Base-by-base conservation (phyloP, 1,284 basidiomycete genomes). In the Volvariella surrecta region DNA sequence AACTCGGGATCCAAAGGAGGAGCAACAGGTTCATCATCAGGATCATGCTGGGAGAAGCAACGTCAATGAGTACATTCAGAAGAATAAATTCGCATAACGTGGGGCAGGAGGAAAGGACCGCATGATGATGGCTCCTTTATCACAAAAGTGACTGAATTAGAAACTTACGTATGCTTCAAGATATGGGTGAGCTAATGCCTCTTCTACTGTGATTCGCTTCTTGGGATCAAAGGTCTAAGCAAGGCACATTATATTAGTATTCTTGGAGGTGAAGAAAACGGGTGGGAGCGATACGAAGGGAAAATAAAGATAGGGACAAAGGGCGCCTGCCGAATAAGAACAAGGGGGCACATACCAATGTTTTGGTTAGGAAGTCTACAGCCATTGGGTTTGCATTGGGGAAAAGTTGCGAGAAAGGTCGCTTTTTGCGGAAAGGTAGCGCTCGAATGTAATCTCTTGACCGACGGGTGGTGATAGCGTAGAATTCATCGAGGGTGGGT, bases 121-220 rank as follows among this genome's bases (percentile, higher is more conserved):
- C 35, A 43, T 43, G 19, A 18, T 21, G 31, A 31, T 41, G 19
- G 18, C 16, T 34, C 40, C 30, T 24, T 34, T 28, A 32, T 34
- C 7, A 15, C 4, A 32, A 32, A n/a, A 28, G 24, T n/a, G 11
- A 18, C 34, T 19, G 32, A 20, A 18, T n/a, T 45, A 16, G 13
- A 40, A 43, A 72, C 79, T 44, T 55, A 85, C 83, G 57, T 94
- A 94, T 57, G 91, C 87, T 59, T 91, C 89, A 15, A 96, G 72
- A 58, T 94, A 95, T 2, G 91, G 91, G 57, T 95, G 92, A 16
- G 82, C 80, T 24, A 95, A 70, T n/a, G 91, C 91, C 50, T 93
- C 77, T 55, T 95, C 92, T 39, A 92, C 88, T 0, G 89, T 91
- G 59, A 91, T 82, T 32, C 93, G 83, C 63, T 93, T 95, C 67